phyloP scores from a whole-genome alignment of 139 green algal species.

The Picochlorum sp. region DNA sequence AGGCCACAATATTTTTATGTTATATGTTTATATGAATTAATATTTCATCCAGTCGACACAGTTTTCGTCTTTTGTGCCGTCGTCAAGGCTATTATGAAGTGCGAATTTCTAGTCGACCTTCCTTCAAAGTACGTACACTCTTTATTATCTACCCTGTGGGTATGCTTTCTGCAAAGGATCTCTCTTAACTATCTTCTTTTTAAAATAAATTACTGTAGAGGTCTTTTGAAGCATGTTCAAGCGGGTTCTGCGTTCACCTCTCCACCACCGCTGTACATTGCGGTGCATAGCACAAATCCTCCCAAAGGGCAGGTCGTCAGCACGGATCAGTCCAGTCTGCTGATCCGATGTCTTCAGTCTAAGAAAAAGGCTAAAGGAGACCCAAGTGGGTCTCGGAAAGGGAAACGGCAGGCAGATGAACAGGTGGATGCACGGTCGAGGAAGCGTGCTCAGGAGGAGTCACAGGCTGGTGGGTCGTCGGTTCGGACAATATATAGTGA shows the following conservation, averaged over 20 bases:
- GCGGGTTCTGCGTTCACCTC: slow-evolving; percentile 19
- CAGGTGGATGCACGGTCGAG: not conserved
- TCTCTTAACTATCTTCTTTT: not conserved
- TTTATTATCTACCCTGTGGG: too few species aligned
- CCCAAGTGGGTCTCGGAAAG: slow-evolving; percentile 20
- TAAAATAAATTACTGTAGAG: slow-evolving; percentile 8
- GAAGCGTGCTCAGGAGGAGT: not conserved
- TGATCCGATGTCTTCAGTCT: slow-evolving; percentile 27
- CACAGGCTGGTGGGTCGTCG: not conserved
- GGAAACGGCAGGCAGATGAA: slow-evolving; percentile 22
- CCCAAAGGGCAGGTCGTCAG: slow-evolving; percentile 26
- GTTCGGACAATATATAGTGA: slow-evolving; percentile 5
- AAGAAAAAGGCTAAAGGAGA: slow-evolving; percentile 24
- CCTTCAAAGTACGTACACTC: slow-evolving; percentile 14
- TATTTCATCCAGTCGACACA: too few species aligned
- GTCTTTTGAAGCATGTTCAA: slow-evolving; percentile 11
- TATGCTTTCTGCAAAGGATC: not conserved
- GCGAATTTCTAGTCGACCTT: slow-evolving; percentile 18
- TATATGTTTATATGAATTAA: too few species aligned
- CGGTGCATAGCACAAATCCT: slow-evolving; percentile 32
- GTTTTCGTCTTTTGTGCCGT: too few species aligned
- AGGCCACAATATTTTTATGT: too few species aligned
- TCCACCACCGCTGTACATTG: slow-evolving; percentile 27
- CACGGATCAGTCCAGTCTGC: slow-evolving; percentile 30
- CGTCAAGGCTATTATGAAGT: slow-evolving; percentile 1